Percentiles rank a stretch among this genome's conserved stretches.
Conservation (phyloP, 768 basidiomycete genomes). For the Lactifluus subvellereus region DNA sequence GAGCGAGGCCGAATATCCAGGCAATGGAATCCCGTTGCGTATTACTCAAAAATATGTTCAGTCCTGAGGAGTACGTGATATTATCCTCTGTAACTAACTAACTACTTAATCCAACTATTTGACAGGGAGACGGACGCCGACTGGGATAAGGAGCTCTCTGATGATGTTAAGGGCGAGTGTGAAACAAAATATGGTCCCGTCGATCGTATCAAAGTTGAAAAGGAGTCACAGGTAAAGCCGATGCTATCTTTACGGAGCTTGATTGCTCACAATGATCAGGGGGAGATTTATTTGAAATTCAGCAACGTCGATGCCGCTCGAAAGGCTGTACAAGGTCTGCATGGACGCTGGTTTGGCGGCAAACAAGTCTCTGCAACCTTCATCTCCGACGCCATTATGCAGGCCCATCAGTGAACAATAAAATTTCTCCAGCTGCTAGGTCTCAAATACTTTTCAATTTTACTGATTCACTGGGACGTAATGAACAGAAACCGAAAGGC, state of each 20-base stretch:
- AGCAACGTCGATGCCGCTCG: constrained; percentile 70
- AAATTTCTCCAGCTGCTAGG: constrained; percentile 15
- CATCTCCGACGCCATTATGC: constrained; percentile 92
- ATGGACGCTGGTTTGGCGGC: constrained; percentile 96
- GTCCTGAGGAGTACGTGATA: constrained; percentile 82
- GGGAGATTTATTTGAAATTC: constrained; percentile 97
- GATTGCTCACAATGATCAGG: constrained; percentile 41
- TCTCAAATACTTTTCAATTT: constrained; percentile 16
- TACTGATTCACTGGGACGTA: constrained; percentile 24
- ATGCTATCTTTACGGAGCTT: not conserved
- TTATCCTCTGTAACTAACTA: not conserved
- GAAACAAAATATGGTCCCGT: constrained; percentile 87
- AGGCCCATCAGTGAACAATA: constrained; percentile 68
- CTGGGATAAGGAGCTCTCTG: constrained; percentile 94
- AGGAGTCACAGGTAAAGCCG: constrained; percentile 77
- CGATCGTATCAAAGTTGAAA: constrained; percentile 85
- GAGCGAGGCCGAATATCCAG: constrained; percentile 72
- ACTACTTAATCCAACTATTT: not conserved
- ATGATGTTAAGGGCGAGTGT: constrained; percentile 94
- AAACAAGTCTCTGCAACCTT: constrained; percentile 81
- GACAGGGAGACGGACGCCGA: constrained; percentile 88
- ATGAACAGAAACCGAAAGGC: constrained; percentile 20
- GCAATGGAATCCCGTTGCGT: constrained; percentile 87
- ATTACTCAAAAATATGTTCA: constrained; percentile 91
- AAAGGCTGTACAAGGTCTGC: constrained; percentile 82